Percentiles rank a stretch among this genome's conserved stretches.
Conservation (phyloP, 129 eudicot species). For the Flaveria sonorensis region DNA sequence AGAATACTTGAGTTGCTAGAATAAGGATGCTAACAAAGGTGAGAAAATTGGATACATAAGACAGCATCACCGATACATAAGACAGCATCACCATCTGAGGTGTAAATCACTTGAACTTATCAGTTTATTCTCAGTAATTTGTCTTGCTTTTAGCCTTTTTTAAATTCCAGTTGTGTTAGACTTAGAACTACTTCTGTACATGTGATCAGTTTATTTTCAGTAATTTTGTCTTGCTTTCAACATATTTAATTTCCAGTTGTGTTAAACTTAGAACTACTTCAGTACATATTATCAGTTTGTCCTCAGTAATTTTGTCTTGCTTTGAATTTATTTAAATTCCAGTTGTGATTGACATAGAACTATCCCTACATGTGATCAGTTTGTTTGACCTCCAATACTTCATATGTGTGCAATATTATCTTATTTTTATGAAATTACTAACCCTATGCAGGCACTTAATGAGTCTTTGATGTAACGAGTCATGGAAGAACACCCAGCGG, state of each 20-base stretch:
- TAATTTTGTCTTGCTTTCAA: constrained; percentile 7
- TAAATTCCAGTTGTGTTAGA: not conserved
- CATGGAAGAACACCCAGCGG: not conserved
- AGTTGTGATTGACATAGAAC: not conserved
- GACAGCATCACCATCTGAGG: not conserved
- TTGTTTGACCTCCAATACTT: constrained; percentile 14
- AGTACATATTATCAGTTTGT: too few species aligned
- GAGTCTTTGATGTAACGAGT: constrained; percentile 10
- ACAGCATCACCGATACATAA: not conserved
- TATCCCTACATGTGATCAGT: constrained; percentile 20
- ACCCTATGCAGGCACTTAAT: constrained; percentile 16
- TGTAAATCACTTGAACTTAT: not conserved
- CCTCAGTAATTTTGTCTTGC: not conserved
- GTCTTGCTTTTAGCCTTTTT: not conserved
- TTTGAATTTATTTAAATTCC: not conserved
- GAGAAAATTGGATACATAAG: not conserved
- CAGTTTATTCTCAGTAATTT: not conserved
- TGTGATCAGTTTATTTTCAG: constrained; percentile 19
- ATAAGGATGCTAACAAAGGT: constrained; percentile 12
- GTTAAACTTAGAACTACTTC: not conserved
- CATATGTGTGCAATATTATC: constrained; percentile 11
- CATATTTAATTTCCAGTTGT: not conserved
- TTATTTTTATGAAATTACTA: not conserved
- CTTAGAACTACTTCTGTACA: constrained; percentile 17
- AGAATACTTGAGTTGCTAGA: constrained; percentile 16